These are phyloP conservation scores for Lachnellula hyalina DNA, from an alignment of 2,329 filamentous ascomycete genomes.

Conservation along the genomic window DNA sequence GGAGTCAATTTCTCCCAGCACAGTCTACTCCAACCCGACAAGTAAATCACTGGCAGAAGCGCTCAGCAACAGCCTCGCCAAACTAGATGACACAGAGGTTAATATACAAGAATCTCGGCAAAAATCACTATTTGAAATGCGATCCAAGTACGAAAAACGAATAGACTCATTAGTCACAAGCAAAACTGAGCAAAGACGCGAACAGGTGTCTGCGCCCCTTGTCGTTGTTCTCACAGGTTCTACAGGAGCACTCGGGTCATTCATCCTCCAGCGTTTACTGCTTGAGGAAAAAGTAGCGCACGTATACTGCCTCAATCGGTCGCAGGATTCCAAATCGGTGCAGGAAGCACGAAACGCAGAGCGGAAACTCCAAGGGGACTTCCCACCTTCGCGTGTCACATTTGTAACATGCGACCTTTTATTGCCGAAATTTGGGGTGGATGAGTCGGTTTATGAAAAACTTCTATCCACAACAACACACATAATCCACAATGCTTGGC, in stretches of 20 bases:
- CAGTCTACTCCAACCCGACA: conserved; percentile 5
- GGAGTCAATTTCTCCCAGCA: neutral
- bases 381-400: conserved; percentile 34
- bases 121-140: no score
- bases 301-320: conserved; percentile 44
- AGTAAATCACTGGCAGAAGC: neutral
- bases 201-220: neutral
- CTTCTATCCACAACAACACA: conserved; percentile 14
- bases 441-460: neutral
- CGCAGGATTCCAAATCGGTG: neutral
- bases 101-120: no score
- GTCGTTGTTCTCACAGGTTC: conserved; percentile 41
- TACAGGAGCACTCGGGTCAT: conserved; percentile 44
- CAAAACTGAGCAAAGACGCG: neutral
- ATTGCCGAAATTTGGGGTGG: conserved; percentile 44
- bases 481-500: conserved; percentile 30
- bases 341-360: conserved; percentile 27
- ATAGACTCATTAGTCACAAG: no score
- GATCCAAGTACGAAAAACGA: no score
- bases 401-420: conserved; percentile 42
- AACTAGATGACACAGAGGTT: no score
- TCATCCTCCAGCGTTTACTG: conserved; percentile 38
- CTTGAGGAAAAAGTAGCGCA: conserved; percentile 32
- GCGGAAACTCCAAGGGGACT: conserved; percentile 34
- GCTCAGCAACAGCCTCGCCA: no score